Evolutionary conservation across 2,329 filamentous ascomycete species (phyloP).

Genomic region (Cytospora leucostoma): DNA sequence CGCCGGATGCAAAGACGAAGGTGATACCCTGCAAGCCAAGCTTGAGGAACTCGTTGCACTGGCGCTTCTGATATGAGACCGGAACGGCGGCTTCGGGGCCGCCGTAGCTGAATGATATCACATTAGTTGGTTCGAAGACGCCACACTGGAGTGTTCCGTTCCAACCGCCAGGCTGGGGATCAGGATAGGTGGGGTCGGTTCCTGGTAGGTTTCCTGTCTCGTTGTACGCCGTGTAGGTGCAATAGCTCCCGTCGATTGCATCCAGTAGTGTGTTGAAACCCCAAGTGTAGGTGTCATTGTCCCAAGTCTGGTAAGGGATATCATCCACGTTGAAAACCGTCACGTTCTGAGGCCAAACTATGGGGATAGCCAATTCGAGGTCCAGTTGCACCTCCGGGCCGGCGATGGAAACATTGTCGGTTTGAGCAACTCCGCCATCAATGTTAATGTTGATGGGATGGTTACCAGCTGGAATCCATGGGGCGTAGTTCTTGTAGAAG

Average conservation of each 20-base stretch:
- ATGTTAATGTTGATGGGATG: conserved; percentile 15
- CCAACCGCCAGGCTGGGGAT: conserved; percentile 48
- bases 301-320: conserved; percentile 38
- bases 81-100: conserved; percentile 56
- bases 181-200: conserved; percentile 50
- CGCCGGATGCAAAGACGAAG: conserved; percentile 50
- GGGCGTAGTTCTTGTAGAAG: conserved; percentile 11
- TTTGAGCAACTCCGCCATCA: conserved; percentile 24
- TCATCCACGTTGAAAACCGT: conserved; percentile 47
- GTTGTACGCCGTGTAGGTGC: conserved; percentile 48
- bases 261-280: conserved; percentile 38
- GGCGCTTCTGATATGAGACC: conserved; percentile 52
- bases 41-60: conserved; percentile 55
- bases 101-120: conserved; percentile 59
- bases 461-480: conserved; percentile 16
- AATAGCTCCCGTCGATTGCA: conserved; percentile 53
- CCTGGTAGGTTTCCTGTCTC: conserved; percentile 47
- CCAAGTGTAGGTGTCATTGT: conserved; percentile 21
- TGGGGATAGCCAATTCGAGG: conserved; percentile 39
- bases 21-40: conserved; percentile 52
- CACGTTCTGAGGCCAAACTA: conserved; percentile 43
- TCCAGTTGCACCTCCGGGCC: conserved; percentile 42
- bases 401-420: conserved; percentile 20
- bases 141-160: conserved; percentile 44
- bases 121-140: conserved; percentile 52